Percentiles rank a stretch among this genome's conserved stretches.
Evolutionary conservation across 192 early-diverging fungal species (phyloP).

Genomic region (Backusella parvicylindrica): DNA sequence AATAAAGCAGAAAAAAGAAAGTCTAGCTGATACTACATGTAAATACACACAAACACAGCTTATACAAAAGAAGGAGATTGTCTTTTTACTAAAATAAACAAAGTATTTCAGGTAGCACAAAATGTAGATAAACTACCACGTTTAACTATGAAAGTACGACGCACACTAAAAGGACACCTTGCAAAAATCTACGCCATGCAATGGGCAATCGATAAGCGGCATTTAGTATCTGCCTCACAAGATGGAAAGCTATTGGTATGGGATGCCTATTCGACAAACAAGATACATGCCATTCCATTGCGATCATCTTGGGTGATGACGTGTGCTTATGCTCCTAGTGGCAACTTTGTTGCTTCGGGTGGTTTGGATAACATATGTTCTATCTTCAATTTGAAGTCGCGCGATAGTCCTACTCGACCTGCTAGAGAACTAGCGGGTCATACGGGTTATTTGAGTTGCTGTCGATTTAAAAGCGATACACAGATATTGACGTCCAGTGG

Average conservation of each 20-base stretch:
- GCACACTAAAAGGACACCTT: constrained; percentile 96
- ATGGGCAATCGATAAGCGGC: constrained; percentile 75
- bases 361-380: constrained; percentile 99
- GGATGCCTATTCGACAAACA: constrained; percentile 99
- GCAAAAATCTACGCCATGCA: constrained; percentile 94
- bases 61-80: neutral
- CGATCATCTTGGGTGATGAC: constrained; percentile 99
- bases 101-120: constrained; percentile 35
- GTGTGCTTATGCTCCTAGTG: constrained; percentile 96
- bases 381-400: constrained; percentile 93
- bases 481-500: constrained; percentile 96
- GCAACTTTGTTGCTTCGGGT: constrained; percentile 98
- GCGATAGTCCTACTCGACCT: constrained; percentile 89
- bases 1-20: constrained; percentile 92
- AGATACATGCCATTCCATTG: constrained; percentile 96
- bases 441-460: constrained; percentile 97
- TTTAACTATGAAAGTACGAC: constrained; percentile 89
- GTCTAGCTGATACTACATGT: constrained; percentile 95
- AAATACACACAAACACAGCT: constrained; percentile 34
- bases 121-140: constrained; percentile 86
- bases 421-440: constrained; percentile 92
- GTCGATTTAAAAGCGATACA: constrained; percentile 93
- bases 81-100: neutral
- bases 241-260: constrained; percentile 99
- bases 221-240: constrained; percentile 97